Base-by-base conservation (phyloP, 2,329 filamentous ascomycete genomes). In the Fusarium odoratissimum region DNA sequence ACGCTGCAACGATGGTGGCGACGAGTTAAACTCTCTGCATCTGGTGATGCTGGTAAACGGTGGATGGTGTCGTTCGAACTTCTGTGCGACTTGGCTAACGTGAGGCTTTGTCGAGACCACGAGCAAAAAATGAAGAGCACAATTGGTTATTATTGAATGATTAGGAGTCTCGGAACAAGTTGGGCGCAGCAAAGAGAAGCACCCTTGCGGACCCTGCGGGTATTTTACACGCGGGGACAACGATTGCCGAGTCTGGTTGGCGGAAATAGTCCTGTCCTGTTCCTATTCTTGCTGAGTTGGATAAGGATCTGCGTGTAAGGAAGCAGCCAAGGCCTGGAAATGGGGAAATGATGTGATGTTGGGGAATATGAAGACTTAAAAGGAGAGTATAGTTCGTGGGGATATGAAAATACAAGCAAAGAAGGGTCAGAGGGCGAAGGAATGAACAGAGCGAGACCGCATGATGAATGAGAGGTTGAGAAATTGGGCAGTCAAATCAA, bases 161-260 rank as follows among this genome's bases (percentile, higher is more conserved):
- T 30, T 63, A 48, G 40, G 25, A 62, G 44, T 52, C 45, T 71
- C 60, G 70, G 69, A 61, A 64, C 56, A 70, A 68, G 69, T 67
- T 74, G 71, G 62, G 64, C 30, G 45, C 48, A 64, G 66, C 51
- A 63, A 70, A 35, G 48, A 55, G 44, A 55, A 40, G 41, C 51
- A 74, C 65, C 72, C 67, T 71, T 74, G 75, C 69, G 60, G 65
- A 65, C 49, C 57, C 44, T 57, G 58, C 41, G 59, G 67, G 46
- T 74, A 74, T 75, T 56, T 38, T 74, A 71, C 75, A 64, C 64
- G 72, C 59, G 70, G 67, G 74, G 67, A 73, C 63, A 62, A 52
- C 69, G 74, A 73, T 75, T 72, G 60, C 73, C 73, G 75, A 76
- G 59, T 65, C 62, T 75, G 66, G 74, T 67, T 68, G 67, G 73